Conservation (phyloP, 495 filamentous ascomycete genomes). For the Baudoinia panamericana region DNA sequence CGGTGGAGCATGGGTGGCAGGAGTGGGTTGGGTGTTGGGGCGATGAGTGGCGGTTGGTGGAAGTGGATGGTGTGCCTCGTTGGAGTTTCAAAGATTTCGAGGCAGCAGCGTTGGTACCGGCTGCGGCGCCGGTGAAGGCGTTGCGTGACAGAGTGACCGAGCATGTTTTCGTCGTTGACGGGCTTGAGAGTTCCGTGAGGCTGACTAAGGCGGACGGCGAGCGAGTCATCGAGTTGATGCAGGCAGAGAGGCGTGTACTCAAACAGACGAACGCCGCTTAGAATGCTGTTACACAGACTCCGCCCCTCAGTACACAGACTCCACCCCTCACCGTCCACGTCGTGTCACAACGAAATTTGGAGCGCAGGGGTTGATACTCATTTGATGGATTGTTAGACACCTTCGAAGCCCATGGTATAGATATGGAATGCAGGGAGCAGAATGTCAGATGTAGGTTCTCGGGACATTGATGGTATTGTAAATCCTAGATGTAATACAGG, state of each 20-base stretch:
- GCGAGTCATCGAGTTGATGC: background rate
- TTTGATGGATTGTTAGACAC: too few species aligned
- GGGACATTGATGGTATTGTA: too few species aligned
- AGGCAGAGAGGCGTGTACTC: background rate
- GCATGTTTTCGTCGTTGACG: slow-evolving; percentile 1
- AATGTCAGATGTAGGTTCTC: too few species aligned
- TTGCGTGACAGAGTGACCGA: background rate
- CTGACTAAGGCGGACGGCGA: background rate
- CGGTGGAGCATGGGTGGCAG: background rate
- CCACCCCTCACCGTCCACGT: too few species aligned
- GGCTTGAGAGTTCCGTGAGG: slow-evolving; percentile 2
- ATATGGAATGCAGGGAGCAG: too few species aligned
- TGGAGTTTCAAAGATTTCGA: background rate
- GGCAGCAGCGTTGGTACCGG: background rate
- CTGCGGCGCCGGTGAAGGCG: background rate
- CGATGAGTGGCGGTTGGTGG: background rate
- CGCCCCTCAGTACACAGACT: too few species aligned
- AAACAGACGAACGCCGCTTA: background rate
- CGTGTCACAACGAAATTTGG: too few species aligned
- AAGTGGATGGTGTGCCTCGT: background rate
- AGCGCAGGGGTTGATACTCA: too few species aligned
- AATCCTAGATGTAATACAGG: too few species aligned
- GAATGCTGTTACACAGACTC: too few species aligned
- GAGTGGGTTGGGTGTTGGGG: slow-evolving; percentile 7
- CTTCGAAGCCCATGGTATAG: too few species aligned